These are phyloP conservation scores for Agastache rugosa DNA, from an alignment of 257 asterid genomes.

Conservation along the genomic window DNA sequence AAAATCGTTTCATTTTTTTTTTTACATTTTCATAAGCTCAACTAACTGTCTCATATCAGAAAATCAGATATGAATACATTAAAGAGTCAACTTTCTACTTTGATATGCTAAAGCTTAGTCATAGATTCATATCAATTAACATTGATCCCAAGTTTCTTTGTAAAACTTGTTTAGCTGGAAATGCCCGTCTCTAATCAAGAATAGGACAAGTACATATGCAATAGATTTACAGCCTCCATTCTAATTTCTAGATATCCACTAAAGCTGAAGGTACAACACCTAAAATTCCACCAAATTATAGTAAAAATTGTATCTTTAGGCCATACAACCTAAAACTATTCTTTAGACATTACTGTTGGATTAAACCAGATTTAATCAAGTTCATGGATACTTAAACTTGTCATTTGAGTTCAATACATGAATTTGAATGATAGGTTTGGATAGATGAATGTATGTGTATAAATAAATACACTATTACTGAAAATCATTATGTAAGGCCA, in stretches of 20 bases:
- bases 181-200: neutral
- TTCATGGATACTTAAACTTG: neutral
- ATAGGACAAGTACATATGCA: slow-evolving; percentile 2
- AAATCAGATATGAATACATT: too few species aligned
- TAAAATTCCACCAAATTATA: neutral
- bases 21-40: neutral
- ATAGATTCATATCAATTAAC: neutral
- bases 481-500: neutral
- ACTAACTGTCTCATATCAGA: neutral
- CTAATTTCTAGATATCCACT: neutral
- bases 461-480: neutral
- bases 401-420: neutral
- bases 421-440: neutral
- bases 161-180: neutral
- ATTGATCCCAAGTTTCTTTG: neutral
- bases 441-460: neutral
- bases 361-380: neutral
- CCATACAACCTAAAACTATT: too few species aligned
- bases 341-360: too few species aligned
- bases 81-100: too few species aligned
- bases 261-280: neutral
- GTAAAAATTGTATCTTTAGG: too few species aligned
- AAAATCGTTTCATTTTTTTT: too few species aligned
- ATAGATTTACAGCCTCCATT: neutral
- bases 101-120: neutral